Conservation (phyloP, 192 early-diverging fungal species). For the Backusella luteola region DNA sequence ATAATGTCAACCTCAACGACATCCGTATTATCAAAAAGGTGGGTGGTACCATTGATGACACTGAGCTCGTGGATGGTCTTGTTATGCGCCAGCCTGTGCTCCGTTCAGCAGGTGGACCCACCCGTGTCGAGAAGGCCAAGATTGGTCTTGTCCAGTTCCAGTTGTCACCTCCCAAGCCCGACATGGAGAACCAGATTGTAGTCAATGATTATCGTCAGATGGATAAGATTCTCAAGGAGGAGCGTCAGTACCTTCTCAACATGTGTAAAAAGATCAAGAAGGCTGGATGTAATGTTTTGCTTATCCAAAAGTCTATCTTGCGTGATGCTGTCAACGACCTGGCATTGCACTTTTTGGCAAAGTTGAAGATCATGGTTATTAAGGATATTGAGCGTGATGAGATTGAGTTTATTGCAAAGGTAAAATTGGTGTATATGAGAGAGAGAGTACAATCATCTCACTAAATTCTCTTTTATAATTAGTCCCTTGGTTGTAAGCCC, state of each 20-base stretch:
- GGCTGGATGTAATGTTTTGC: slow-evolving; percentile 93
- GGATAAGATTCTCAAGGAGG: slow-evolving; percentile 99
- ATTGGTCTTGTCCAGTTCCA: slow-evolving; percentile 99
- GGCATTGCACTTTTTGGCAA: slow-evolving; percentile 95
- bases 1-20: slow-evolving; percentile 94
- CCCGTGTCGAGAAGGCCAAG: slow-evolving; percentile 96
- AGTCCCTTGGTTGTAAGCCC: slow-evolving; percentile 97
- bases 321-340: slow-evolving; percentile 98
- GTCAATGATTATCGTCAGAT: slow-evolving; percentile 99
- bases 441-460: neutral
- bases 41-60: slow-evolving; percentile 98
- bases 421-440: slow-evolving; percentile 18
- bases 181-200: slow-evolving; percentile 99
- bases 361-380: slow-evolving; percentile 97
- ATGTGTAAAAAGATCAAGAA: slow-evolving; percentile 99
- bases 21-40: slow-evolving; percentile 95
- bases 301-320: slow-evolving; percentile 99
- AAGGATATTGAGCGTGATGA: slow-evolving; percentile 99
- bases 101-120: slow-evolving; percentile 90
- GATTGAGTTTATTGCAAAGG: slow-evolving; percentile 99
- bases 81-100: slow-evolving; percentile 93
- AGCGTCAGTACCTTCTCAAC: slow-evolving; percentile 94
- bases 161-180: slow-evolving; percentile 97
- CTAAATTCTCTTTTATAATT: neutral
- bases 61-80: slow-evolving; percentile 91